Evolutionary conservation across 2,329 filamentous ascomycete species (phyloP).

Genomic region (Microsporum canis): DNA sequence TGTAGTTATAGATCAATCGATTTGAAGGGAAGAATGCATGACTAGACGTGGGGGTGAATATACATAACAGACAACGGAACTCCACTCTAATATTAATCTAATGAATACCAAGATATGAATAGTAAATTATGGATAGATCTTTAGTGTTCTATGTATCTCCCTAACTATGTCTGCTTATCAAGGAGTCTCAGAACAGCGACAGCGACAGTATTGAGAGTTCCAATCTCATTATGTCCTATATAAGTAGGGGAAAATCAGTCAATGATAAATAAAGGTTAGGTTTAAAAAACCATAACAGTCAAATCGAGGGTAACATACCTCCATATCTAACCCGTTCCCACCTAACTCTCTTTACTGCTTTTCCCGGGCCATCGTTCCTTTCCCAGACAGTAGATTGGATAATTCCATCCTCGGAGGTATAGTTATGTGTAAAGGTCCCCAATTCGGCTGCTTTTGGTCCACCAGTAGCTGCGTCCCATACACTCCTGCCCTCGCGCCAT

Average conservation of each 20-base stretch:
- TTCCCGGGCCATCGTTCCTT: slow-evolving; percentile 14
- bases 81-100: too few species aligned
- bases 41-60: too few species aligned
- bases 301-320: slow-evolving; percentile 22
- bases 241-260: neutral
- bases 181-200: slow-evolving; percentile 31
- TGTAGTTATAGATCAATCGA: neutral
- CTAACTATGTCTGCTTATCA: slow-evolving; percentile 17
- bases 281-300: neutral
- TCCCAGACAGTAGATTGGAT: slow-evolving; percentile 32
- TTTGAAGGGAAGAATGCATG: neutral
- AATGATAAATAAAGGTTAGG: neutral
- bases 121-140: too few species aligned
- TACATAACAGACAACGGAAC: too few species aligned
- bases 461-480: slow-evolving; percentile 31
- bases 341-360: slow-evolving; percentile 28
- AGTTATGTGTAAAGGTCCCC: slow-evolving; percentile 23
- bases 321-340: slow-evolving; percentile 37
- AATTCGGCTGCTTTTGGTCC: slow-evolving; percentile 18
- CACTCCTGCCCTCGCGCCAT: slow-evolving; percentile 41
- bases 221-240: slow-evolving; percentile 32
- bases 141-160: too few species aligned
- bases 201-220: slow-evolving; percentile 29
- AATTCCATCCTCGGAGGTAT: slow-evolving; percentile 21
- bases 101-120: too few species aligned